Percentiles rank a stretch among this genome's conserved stretches.
phyloP scores from a whole-genome alignment of 23 red algal genomes.

The Rhodosorus marinus region DNA sequence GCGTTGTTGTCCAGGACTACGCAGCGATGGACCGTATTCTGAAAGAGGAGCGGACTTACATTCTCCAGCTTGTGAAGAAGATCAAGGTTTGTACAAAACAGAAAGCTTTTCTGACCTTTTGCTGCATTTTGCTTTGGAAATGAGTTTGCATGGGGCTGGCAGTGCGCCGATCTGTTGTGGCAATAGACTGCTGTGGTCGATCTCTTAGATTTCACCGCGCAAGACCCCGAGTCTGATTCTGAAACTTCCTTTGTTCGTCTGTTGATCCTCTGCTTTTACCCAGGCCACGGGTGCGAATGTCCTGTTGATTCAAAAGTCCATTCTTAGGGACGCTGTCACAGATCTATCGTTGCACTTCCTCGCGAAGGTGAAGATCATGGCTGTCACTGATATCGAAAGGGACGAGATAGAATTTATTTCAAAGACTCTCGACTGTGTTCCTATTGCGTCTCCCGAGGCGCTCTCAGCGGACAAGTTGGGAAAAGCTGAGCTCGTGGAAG shows the following conservation, averaged over 20 bases:
- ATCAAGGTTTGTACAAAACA: no score
- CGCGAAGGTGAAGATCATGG: slow-evolving; percentile 99
- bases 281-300: slow-evolving; percentile 81
- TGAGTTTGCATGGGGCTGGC: no score
- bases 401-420: slow-evolving; percentile 85
- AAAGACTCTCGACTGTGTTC: slow-evolving; percentile 74
- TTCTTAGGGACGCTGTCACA: slow-evolving; percentile 82
- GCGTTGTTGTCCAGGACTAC: slow-evolving; percentile 94
- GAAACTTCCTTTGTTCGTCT: no score
- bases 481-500: slow-evolving; percentile 92
- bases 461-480: slow-evolving; percentile 81
- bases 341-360: slow-evolving; percentile 94
- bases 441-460: slow-evolving; percentile 70
- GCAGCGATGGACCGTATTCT: slow-evolving; percentile 86
- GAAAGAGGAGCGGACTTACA: slow-evolving; percentile 80
- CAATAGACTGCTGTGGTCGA: no score
- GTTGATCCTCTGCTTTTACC: no score
- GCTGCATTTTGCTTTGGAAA: neutral
- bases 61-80: slow-evolving; percentile 75
- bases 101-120: neutral
- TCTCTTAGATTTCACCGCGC: no score
- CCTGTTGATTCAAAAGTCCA: slow-evolving; percentile 91
- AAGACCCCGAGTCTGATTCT: no score
- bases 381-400: slow-evolving; percentile 78
- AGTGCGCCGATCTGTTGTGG: no score